Base-by-base conservation (phyloP, 371 early-diverging fungal species). In the Mucor irregularis region DNA sequence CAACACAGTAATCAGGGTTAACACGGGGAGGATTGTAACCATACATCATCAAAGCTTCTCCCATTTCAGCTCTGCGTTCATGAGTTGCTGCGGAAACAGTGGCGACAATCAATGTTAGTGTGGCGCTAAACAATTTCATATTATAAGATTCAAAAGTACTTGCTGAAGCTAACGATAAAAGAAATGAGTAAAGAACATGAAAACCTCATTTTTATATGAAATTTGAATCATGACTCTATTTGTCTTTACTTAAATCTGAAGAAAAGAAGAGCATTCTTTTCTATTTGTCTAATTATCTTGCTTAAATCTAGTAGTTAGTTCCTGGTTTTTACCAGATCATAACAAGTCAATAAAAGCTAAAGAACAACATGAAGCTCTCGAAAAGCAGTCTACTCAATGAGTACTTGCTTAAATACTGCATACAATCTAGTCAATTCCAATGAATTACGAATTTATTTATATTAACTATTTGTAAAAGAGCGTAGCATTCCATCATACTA, bases 1-100 rank as follows among this genome's bases (percentile, higher is more conserved):
- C 78, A 24, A 53, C 49, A 40, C 78, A 78, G 37, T 74, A 69
- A 5, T 71, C 75, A 11, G 78, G 78, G 24, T 78, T 78, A 11
- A 69, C 64, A 38, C 78, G 78, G 26, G 78, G 78, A 19, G 78
- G 78, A 31, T 74, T 74, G 44, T 74, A 73, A 16, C 78, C 78
- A 43, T 61, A 74, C 37, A 56, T 54, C 64, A 74, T 60, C 29
- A 78, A 46, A 2, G 71, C 71, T 43, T 78, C 73, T 22, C 68
- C 71, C 0, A 28, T 22, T 53, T 76, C 73, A 26, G 66, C 69
- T 40, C 73, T 46, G 4, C 42, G 58, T 6, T 58, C 49, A 28
- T 54, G 10, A 4, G 25, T 21, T 1, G 42, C 42, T 42, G 42
- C 42, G 8, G 16, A 11, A 7, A 37, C 33, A 29, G 16, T 40